phyloP scores from a whole-genome alignment of 2,329 filamentous ascomycete species.

The Calonectria hawksworthii region DNA sequence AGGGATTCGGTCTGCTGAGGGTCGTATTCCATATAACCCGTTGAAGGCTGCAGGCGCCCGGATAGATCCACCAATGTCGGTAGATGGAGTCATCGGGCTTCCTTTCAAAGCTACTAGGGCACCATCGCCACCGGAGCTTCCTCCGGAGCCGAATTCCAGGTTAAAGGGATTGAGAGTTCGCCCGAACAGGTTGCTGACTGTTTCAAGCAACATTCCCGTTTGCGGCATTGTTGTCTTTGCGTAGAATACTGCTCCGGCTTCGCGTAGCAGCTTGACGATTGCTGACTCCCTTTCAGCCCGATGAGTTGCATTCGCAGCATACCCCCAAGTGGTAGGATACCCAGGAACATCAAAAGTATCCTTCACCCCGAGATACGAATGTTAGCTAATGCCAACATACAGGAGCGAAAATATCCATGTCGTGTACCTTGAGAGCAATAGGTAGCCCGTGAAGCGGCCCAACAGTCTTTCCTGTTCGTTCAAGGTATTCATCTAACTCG shows the following conservation, averaged over 20 bases:
- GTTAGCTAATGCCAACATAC: neutral
- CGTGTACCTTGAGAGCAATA: conserved; percentile 51
- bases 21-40: conserved; percentile 41
- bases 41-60: conserved; percentile 46
- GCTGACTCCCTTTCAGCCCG: conserved; percentile 62
- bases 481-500: neutral
- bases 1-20: neutral
- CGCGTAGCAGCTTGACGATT: conserved; percentile 69
- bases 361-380: neutral
- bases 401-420: neutral
- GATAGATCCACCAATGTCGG: conserved; percentile 52
- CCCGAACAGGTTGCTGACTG: conserved; percentile 72
- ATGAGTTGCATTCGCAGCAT: conserved; percentile 65
- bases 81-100: conserved; percentile 47
- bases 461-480: neutral
- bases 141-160: conserved; percentile 70
- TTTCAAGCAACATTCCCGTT: conserved; percentile 65
- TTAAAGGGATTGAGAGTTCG: conserved; percentile 73
- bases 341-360: conserved; percentile 59
- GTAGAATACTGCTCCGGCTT: conserved; percentile 75
- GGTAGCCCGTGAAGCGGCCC: conserved; percentile 72
- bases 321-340: conserved; percentile 67
- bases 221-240: conserved; percentile 78
- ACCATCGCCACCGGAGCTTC: conserved; percentile 69
- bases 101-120: conserved; percentile 53